Base-by-base conservation (phyloP, 257 asterid genomes). In the Solanum chmielewskii region DNA sequence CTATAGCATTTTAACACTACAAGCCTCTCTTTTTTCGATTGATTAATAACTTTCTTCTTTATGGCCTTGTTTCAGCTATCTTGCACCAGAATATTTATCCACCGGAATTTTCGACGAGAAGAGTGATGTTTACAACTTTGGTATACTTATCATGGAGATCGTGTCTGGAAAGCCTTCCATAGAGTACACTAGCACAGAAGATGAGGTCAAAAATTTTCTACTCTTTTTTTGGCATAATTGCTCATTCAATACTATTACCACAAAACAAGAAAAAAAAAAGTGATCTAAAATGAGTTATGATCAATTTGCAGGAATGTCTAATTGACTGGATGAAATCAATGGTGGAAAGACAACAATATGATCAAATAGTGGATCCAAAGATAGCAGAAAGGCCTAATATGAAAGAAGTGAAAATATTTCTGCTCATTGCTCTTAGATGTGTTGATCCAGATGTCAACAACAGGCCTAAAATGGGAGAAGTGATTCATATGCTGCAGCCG, bases 101-200 rank as follows among this genome's bases (percentile, higher is more conserved):
- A 71, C 49, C 13, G 66, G 86, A 21, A 70, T 42, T 49, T 25
- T 80, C n/a, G 87, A 88, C 23, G 90, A 89, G 68, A 93, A 89
- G 90, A 90, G 89, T 25, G 96, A 94, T 83, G 90, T 93, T 44
- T 93, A 92, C 90, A 92, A 92, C 87, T 94, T 90, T 20, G 97
- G 98, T 10, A 49, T 92, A 80, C 93, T 94, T 69, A 87, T 90
- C 35, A 89, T 92, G 95, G 94, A 94, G 90, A 93, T 92, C 18
- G 87, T 94, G 33, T 90, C 98, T 1, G 98, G 95, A 39, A 94
- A 89, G 89, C 39, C 88, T 16, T 11, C 92, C 9, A 88, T 87
- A 21, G 84, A 87, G 27, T 49, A 86, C 68, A 84, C 83, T 56
- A 83, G n/a, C 11, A 88, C 66, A 13, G 95, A 91, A 80, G 89